A percentile compares a stretch with the other conserved stretches of the same genome.
Evolutionary conservation across 805 yeast species (phyloP).

Genomic region (Starmerella floris): DNA sequence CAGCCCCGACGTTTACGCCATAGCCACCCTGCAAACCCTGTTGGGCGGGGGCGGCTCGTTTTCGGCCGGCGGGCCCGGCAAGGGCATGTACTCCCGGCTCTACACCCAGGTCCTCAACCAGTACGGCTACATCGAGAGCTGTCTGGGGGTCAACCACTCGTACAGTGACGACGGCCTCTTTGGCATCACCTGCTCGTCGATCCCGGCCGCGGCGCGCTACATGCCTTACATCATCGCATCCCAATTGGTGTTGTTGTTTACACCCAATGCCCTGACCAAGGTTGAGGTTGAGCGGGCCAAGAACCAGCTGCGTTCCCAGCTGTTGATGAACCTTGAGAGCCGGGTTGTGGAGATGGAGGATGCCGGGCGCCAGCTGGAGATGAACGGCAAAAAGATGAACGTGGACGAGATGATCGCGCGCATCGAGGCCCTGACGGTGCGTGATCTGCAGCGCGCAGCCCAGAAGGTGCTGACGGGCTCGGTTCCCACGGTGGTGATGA

Average conservation of each 20-base stretch:
- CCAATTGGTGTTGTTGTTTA: constrained; percentile 42
- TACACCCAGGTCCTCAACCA: constrained; percentile 85
- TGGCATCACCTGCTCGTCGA: constrained; percentile 73
- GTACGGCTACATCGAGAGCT: constrained; percentile 80
- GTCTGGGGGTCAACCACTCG: constrained; percentile 77
- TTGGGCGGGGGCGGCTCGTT: constrained; percentile 97
- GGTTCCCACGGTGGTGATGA: constrained; percentile 74
- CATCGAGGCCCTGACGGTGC: constrained; percentile 53
- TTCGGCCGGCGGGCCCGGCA: constrained; percentile 98
- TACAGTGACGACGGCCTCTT: constrained; percentile 83
- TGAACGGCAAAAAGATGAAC: constrained; percentile 61
- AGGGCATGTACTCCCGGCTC: constrained; percentile 92
- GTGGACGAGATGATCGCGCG: constrained; percentile 68
- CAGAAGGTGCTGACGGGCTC: constrained; percentile 63
- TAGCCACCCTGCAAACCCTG: constrained; percentile 78
- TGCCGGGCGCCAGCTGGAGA: constrained; percentile 84
- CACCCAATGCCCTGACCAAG: constrained; percentile 47
- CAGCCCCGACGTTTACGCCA: constrained; percentile 76
- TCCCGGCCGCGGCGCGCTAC: constrained; percentile 75
- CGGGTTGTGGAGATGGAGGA: constrained; percentile 91
- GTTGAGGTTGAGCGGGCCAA: constrained; percentile 80
- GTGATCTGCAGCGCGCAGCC: constrained; percentile 64
- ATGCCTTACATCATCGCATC: constrained; percentile 66
- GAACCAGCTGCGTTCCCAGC: constrained; percentile 74
- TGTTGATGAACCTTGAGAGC: constrained; percentile 85